Base-by-base conservation (phyloP, 192 early-diverging fungal species). In the Kickxella alabastrina region DNA sequence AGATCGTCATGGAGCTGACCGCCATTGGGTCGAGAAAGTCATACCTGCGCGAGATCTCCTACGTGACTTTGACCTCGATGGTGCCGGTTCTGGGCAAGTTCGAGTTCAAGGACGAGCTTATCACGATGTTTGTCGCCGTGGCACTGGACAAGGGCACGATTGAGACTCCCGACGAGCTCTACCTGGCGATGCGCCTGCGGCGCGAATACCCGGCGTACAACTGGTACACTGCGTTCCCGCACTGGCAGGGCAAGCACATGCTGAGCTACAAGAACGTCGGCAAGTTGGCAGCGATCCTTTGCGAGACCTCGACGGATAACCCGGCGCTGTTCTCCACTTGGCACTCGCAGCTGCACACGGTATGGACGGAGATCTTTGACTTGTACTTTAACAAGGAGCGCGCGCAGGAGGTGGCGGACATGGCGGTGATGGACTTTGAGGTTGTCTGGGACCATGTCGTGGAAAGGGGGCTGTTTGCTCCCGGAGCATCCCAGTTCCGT, bases 391-490 rank as follows among this genome's bases (percentile, higher is more conserved):
- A 54, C 57, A 73, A 79, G 59, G 59, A 57, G 19, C 45, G 65
- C 9, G 68, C 47, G 0, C 18, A 48, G 5, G 71, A 64, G 64
- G 41, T 59, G 1, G 55, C 41, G 19, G 23, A 35, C 19, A 26
- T 32, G 24, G 43, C 57, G 32, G 75, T 65, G 15, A 81, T 84
- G 35, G 65, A 81, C 7, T 83, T 93, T 63, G 57, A 78, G 38
- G 79, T 83, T 43, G 87, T 98, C 49, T 98, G 95, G 95, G 79
- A 77, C 6, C 57, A 60, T 1, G 78, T 75, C 29, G 85, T 94
- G 31, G 92, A 92, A 43, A 83, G 85, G 25, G 77, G 81, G 5
- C 72, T 96, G 40, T 95, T 96, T 54, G 81, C 79, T 31, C 73
- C 83, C 0, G 78, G 83, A 6, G 54, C 83, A 12, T 82, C 83